Evolutionary conservation across 305 asterid species (phyloP).

Genomic region (Fraxinus ornus): DNA sequence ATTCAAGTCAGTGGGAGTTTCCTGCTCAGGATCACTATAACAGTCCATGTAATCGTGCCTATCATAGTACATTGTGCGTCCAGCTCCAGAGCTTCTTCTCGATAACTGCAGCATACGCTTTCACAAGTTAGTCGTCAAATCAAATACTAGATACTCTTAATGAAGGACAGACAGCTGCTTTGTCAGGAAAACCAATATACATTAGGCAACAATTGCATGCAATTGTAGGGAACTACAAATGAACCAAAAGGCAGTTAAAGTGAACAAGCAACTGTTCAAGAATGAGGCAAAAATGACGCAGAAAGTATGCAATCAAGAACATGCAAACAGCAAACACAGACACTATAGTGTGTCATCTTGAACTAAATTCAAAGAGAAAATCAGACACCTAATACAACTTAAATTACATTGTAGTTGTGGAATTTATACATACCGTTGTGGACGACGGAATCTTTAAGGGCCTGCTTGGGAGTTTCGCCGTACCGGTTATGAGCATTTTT

Average conservation of each 20-base stretch:
- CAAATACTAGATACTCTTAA: constrained; percentile 32
- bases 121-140: constrained; percentile 41
- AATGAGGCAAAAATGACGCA: not conserved
- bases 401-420: not conserved
- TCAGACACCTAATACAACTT: not conserved
- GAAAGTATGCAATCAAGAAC: constrained; percentile 4
- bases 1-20: constrained; percentile 23
- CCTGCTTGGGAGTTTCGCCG: no score
- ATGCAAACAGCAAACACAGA: not conserved
- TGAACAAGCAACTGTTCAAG: constrained; percentile 5
- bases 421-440: not conserved
- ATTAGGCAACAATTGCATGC: not conserved
- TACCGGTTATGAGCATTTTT: no score
- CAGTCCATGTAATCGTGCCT: constrained; percentile 31
- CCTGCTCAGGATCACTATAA: constrained; percentile 26
- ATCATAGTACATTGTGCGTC: constrained; percentile 27
- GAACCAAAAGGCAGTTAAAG: not conserved
- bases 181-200: constrained; percentile 9
- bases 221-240: not conserved
- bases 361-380: constrained; percentile 1
- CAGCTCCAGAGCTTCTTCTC: constrained; percentile 43
- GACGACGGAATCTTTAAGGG: not conserved
- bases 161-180: constrained; percentile 14
- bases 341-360: not conserved
- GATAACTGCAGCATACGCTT: constrained; percentile 51